phyloP scores from a whole-genome alignment of 2,329 filamentous ascomycete species.

The Colletotrichum echinochloae region DNA sequence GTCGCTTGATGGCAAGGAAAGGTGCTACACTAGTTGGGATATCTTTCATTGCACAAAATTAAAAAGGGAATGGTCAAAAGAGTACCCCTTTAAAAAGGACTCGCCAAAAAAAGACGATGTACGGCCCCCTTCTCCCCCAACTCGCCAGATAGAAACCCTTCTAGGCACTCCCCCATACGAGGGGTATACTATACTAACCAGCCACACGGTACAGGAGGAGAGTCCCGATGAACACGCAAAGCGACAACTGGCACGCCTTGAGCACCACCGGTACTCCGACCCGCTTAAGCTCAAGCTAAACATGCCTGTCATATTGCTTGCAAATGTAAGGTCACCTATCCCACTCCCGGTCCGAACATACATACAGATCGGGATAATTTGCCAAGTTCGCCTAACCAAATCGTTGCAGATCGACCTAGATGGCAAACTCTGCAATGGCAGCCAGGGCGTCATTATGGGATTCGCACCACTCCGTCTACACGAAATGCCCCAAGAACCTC shows the following conservation, averaged over 20 bases:
- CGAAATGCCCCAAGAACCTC: not conserved
- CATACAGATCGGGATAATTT: not conserved
- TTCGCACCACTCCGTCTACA: not conserved
- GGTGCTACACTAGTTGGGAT: not conserved
- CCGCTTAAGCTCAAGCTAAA: not conserved
- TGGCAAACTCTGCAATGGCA: slow-evolving; percentile 10
- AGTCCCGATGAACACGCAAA: too few species aligned
- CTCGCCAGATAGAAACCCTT: too few species aligned
- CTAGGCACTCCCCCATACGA: too few species aligned
- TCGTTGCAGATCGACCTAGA: slow-evolving; percentile 1
- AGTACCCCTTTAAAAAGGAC: too few species aligned
- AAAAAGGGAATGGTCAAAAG: not conserved
- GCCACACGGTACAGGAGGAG: not conserved
- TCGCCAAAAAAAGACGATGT: too few species aligned
- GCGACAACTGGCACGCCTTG: not conserved
- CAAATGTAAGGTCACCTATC: slow-evolving; percentile 9
- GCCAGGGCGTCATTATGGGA: slow-evolving; percentile 7
- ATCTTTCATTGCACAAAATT: not conserved
- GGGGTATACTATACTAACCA: too few species aligned
- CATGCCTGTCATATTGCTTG: slow-evolving; percentile 22
- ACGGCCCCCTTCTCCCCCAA: too few species aligned
- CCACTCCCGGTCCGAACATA: not conserved
- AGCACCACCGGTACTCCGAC: not conserved
- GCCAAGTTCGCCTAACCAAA: not conserved
- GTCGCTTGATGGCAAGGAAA: not conserved